These are phyloP conservation scores for Neopestalotiopsis sp. DNA, from an alignment of 2,329 filamentous ascomycete genomes.

Conservation along the genomic window DNA sequence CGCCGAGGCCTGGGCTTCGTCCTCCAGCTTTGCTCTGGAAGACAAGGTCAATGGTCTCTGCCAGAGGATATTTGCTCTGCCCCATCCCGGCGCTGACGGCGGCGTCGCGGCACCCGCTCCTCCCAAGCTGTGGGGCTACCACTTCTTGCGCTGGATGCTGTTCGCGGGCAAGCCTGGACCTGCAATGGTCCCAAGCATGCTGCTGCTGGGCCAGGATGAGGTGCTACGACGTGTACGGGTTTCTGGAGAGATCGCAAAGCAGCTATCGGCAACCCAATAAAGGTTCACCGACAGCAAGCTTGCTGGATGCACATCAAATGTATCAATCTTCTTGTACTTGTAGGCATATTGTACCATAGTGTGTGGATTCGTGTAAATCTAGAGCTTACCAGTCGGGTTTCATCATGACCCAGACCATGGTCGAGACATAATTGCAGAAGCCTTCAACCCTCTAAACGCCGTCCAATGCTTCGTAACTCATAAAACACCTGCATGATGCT, in stretches of 20 bases:
- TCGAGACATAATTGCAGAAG: constrained; percentile 11
- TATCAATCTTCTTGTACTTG: background rate
- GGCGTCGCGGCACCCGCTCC: background rate
- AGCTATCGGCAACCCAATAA: background rate
- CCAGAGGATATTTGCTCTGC: constrained; percentile 23
- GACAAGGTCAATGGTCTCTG: constrained; percentile 23
- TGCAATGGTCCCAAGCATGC: constrained; percentile 28
- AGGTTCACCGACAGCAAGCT: background rate
- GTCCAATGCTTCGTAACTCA: constrained; percentile 37
- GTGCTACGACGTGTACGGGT: constrained; percentile 27
- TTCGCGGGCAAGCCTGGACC: constrained; percentile 29
- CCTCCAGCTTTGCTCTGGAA: background rate
- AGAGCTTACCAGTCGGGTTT: constrained; percentile 11
- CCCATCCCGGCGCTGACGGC: constrained; percentile 9
- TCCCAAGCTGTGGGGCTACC: constrained; percentile 29
- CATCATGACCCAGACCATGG: background rate
- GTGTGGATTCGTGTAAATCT: constrained; percentile 21
- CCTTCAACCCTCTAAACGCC: constrained; percentile 31
- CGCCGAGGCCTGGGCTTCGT: constrained; percentile 25
- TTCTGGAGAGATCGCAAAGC: constrained; percentile 25
- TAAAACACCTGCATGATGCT: constrained; percentile 16
- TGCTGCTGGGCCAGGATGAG: constrained; percentile 32
- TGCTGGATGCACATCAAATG: background rate
- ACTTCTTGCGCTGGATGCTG: constrained; percentile 35
- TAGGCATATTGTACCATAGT: background rate